A percentile compares a stretch with the other conserved stretches of the same genome.
Evolutionary conservation across 108 stramenopile species (phyloP).

Genomic region (Cyclotella atomus): DNA sequence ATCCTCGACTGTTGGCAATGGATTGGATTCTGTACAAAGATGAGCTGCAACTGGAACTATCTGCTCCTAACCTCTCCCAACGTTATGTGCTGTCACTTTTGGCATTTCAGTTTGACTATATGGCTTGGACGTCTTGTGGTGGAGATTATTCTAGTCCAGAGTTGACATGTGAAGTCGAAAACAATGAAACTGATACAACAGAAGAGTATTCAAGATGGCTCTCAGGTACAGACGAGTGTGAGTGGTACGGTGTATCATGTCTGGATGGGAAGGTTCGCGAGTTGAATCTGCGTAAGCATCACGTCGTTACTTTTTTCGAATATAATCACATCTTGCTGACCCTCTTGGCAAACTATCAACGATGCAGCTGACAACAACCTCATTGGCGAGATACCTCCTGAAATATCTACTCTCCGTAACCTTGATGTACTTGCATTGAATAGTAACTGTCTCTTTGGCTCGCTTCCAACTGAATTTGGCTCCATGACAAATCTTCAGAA

Average conservation of each 20-base stretch:
- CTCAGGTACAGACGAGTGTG: conserved; percentile 5
- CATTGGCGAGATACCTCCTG: conserved; percentile 1
- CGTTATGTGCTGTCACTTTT: conserved; percentile 2
- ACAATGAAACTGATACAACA: neutral
- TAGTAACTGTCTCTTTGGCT: neutral
- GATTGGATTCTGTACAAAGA: conserved; percentile 18
- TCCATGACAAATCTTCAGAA: neutral
- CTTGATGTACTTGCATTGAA: neutral
- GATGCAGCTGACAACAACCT: neutral
- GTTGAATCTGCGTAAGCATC: neutral
- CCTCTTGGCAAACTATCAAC: too few species aligned
- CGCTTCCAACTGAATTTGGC: conserved; percentile 1
- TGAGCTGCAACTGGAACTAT: neutral
- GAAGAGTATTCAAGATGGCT: neutral
- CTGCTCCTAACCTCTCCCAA: neutral
- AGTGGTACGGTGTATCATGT: conserved; percentile 16
- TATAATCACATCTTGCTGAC: too few species aligned
- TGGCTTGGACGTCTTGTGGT: conserved; percentile 4
- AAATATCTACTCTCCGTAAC: neutral
- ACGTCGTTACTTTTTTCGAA: too few species aligned
- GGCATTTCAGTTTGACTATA: neutral
- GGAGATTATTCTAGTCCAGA: neutral
- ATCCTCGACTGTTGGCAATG: neutral
- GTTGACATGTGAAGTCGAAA: neutral
- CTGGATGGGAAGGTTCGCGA: neutral